Conservation (phyloP, 345 rosid genomes). For the Pugionium cornutum region DNA sequence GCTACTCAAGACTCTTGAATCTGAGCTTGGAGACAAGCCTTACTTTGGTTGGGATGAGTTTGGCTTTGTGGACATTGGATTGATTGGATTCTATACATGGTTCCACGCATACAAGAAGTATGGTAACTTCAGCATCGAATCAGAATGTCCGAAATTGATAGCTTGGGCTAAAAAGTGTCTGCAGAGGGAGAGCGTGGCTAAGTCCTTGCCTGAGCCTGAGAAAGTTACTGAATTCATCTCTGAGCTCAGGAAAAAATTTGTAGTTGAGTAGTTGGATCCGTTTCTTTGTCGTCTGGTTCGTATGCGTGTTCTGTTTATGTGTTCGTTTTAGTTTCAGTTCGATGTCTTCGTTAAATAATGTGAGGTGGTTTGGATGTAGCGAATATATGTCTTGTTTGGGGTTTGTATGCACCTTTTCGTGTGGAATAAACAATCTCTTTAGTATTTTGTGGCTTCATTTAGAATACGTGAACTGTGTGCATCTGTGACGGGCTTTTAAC, state of each 20-base stretch:
- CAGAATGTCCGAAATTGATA: slow-evolving; percentile 22
- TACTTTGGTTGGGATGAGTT: neutral
- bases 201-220: slow-evolving; percentile 10
- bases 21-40: slow-evolving; percentile 12
- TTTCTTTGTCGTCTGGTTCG: no score
- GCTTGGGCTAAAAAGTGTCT: slow-evolving; percentile 4
- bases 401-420: no score
- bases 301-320: no score
- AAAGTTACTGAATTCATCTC: neutral
- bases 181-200: slow-evolving; percentile 15
- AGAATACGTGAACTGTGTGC: no score
- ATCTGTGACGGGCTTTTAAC: no score
- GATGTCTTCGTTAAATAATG: no score
- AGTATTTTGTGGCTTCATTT: no score
- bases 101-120: neutral
- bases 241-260: neutral
- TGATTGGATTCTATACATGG: slow-evolving; percentile 13
- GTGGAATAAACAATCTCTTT: no score
- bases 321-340: no score
- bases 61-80: neutral
- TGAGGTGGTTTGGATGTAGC: no score
- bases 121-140: slow-evolving; percentile 16
- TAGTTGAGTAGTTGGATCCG: no score
- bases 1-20: slow-evolving; percentile 5
- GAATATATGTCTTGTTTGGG: no score